A percentile compares a stretch with the other conserved stretches of the same genome.
Conservation (phyloP, 2,329 filamentous ascomycete genomes). For the Chaetomium sp. region DNA sequence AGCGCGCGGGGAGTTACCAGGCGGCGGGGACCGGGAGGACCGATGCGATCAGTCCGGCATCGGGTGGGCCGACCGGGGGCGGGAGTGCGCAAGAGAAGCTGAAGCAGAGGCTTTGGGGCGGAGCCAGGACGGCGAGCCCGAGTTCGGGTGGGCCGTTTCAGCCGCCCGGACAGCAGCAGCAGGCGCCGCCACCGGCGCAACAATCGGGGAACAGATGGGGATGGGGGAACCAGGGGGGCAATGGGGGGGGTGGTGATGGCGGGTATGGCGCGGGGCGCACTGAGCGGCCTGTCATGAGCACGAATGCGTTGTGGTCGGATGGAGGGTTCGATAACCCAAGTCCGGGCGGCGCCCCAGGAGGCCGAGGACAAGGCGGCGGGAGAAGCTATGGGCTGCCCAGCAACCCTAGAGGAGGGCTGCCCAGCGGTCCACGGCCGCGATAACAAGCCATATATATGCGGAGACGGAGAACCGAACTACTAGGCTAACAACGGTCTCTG, state of each 20-base stretch:
- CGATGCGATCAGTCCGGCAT: constrained; percentile 25
- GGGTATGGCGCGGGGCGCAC: constrained; percentile 37
- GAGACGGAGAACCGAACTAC: background rate
- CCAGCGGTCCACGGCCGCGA: constrained; percentile 46
- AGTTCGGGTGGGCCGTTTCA: constrained; percentile 51
- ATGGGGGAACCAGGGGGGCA: constrained; percentile 39
- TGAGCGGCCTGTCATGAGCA: constrained; percentile 47
- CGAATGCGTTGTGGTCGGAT: constrained; percentile 52
- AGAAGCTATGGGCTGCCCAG: constrained; percentile 49
- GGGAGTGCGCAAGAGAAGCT: constrained; percentile 77
- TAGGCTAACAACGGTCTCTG: background rate
- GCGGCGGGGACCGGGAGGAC: constrained; percentile 40
- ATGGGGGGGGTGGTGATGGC: constrained; percentile 31
- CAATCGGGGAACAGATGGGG: constrained; percentile 37
- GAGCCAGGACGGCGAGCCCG: constrained; percentile 60
- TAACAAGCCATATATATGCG: constrained; percentile 35
- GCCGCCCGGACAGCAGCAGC: constrained; percentile 43
- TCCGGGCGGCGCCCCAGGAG: constrained; percentile 41
- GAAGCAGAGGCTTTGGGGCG: constrained; percentile 75
- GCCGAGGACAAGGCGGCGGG: constrained; percentile 33
- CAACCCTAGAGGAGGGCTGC: constrained; percentile 47
- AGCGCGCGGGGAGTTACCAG: constrained; percentile 76
- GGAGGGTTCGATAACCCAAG: constrained; percentile 46
- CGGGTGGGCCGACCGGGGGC: constrained; percentile 45
- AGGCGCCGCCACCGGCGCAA: constrained; percentile 24